Evolutionary conservation across 306 rosid genomes (phyloP).

Genomic region (Castanopsis chinensis): DNA sequence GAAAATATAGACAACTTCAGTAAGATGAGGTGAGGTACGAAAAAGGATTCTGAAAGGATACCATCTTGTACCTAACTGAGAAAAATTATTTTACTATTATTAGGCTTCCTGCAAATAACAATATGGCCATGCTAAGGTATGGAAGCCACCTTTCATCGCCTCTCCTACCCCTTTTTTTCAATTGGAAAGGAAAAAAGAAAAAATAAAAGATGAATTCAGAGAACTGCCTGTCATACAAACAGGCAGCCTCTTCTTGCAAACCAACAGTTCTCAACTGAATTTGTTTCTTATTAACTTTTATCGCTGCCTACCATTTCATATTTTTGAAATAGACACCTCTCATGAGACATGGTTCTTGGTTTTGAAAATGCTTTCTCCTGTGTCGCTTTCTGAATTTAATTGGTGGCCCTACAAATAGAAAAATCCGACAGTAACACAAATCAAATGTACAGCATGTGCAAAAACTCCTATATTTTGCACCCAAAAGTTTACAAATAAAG

Average conservation of each 20-base stretch:
- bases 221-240: constrained; percentile 74
- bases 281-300: constrained; percentile 96
- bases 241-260: constrained; percentile 97
- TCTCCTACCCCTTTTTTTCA: too few species aligned
- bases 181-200: too few species aligned
- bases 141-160: too few species aligned
- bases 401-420: constrained; percentile 59
- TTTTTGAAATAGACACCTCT: constrained; percentile 93
- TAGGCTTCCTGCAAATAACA: constrained; percentile 4
- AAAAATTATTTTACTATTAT: background rate
- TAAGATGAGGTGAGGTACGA: too few species aligned
- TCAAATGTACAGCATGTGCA: background rate
- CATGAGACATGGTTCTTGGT: constrained; percentile 75
- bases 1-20: too few species aligned
- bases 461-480: constrained; percentile 1
- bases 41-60: too few species aligned
- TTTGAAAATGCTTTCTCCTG: constrained; percentile 69
- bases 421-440: background rate
- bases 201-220: background rate
- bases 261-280: constrained; percentile 91
- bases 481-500: background rate
- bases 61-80: too few species aligned
- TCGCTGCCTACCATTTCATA: constrained; percentile 99
- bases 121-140: too few species aligned
- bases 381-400: constrained; percentile 87